These are phyloP conservation scores for Lachancea mirantina DNA, from an alignment of 805 yeast species.

Conservation along the genomic window DNA sequence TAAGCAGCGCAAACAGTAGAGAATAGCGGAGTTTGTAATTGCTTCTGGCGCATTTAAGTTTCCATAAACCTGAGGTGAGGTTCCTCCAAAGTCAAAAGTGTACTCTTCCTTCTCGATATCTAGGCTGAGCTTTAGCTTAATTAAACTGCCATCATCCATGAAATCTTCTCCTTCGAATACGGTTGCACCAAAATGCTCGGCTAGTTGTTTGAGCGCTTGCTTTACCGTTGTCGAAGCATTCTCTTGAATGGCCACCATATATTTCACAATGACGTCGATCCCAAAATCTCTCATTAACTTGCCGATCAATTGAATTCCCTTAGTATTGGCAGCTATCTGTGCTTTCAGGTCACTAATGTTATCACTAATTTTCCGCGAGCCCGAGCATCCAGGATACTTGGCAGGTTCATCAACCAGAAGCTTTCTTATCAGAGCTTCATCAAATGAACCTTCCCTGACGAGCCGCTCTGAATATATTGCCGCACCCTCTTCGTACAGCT, in stretches of 20 bases:
- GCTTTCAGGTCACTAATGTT: conserved; percentile 80
- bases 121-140: conserved; percentile 47
- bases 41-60: conserved; percentile 92
- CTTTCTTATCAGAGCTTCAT: conserved; percentile 59
- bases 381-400: conserved; percentile 77
- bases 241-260: conserved; percentile 76
- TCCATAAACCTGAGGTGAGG: conserved; percentile 82
- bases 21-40: conserved; percentile 79
- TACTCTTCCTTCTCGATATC: conserved; percentile 50
- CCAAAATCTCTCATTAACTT: conserved; percentile 58
- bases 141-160: conserved; percentile 78
- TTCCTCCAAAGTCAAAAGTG: conserved; percentile 75
- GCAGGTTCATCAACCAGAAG: conserved; percentile 69
- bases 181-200: conserved; percentile 35
- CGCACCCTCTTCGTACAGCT: conserved; percentile 87
- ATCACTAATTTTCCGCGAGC: conserved; percentile 77
- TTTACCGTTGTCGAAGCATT: conserved; percentile 74
- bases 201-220: conserved; percentile 39
- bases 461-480: conserved; percentile 71
- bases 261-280: conserved; percentile 50
- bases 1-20: conserved; percentile 78
- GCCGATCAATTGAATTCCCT: conserved; percentile 64
- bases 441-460: conserved; percentile 65
- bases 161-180: conserved; percentile 49
- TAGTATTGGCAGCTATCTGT: conserved; percentile 82